Evolutionary conservation across 2,329 filamentous ascomycete species (phyloP), one percentile per base, ranked within the genome.

Genomic region (Botrytis aclada): DNA sequence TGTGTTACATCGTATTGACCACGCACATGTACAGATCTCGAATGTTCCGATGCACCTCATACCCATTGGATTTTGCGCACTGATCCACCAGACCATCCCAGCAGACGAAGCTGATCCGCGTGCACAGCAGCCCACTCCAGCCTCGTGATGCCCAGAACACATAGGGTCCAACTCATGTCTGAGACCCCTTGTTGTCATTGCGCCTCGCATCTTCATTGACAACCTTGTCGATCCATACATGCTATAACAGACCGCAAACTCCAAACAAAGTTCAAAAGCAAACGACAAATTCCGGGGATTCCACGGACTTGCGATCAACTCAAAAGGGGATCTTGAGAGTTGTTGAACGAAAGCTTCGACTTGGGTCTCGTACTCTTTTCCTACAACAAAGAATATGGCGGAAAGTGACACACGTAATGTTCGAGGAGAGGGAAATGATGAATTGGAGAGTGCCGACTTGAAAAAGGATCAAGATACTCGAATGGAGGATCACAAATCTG

Each of bases 401-500:
- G 71, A 75, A 60, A 70, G 72, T 64, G 72, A 75, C n/a, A 70
- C 54, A 16, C 22, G 16, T 34, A 47, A 63, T 22, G 34, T 72
- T 73, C 73, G 41, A 65, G 67, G 54, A 39, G 64, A 70, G 71
- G 70, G 67, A 7, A 51, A 58, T 16, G 72, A 69, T 60, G 73
- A 74, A 60, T n/a, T 45, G 16, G 63, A 72, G 66, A 58, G 34
- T 37, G n/a, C 22, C 10, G 56, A 56, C n/a, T 60, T 51, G 9
- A 56, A 56, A 18, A 69, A 5, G 6, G 32, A 45, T 4, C 25
- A 41, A 22, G 51, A 69, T 25, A 45, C 62, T 60, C 39, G 20
- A 37, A 47, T 61, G 41, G 70, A 69, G 37, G 70, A 72, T 29
- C 37, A 51, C 1, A 78, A 83, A 73, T 77, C 78, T 39, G 73